These are phyloP conservation scores for Vanrija sp. DNA, from an alignment of 1,284 basidiomycete species.

Conservation along the genomic window DNA sequence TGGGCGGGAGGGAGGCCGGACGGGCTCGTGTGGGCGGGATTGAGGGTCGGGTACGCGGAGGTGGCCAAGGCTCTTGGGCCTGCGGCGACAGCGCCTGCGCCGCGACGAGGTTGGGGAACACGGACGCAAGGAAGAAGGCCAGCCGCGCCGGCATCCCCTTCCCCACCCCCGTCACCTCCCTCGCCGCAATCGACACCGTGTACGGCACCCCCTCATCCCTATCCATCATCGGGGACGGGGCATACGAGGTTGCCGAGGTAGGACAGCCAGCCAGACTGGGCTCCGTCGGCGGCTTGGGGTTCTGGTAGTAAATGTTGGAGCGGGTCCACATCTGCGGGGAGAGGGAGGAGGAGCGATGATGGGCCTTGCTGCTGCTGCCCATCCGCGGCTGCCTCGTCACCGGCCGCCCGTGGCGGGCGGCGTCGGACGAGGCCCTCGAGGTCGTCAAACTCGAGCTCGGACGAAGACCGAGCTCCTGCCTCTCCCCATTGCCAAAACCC, in stretches of 20 bases:
- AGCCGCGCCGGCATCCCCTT: no score
- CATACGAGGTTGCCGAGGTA: constrained; percentile 9
- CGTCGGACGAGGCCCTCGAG: background rate
- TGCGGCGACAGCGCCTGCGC: no score
- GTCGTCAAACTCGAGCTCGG: background rate
- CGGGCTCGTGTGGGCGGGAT: no score
- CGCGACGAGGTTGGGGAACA: no score
- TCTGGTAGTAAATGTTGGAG: constrained; percentile 9
- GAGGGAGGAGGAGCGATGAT: background rate
- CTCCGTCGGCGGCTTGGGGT: background rate
- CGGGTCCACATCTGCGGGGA: constrained; percentile 3
- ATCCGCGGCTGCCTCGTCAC: background rate
- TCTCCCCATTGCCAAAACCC: constrained; percentile 15
- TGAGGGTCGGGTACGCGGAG: no score
- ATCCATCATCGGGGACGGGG: background rate
- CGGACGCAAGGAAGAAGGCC: no score
- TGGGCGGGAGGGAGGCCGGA: no score
- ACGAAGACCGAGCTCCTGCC: constrained; percentile 5
- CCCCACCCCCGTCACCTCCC: no score
- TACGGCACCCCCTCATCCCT: no score
- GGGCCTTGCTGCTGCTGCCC: background rate
- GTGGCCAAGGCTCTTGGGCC: no score
- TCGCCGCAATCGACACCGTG: no score
- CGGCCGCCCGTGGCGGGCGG: background rate
- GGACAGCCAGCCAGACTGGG: constrained; percentile 1